Evolutionary conservation across 306 rosid genomes (phyloP).

Genomic region (Casuarina equisetifolia): DNA sequence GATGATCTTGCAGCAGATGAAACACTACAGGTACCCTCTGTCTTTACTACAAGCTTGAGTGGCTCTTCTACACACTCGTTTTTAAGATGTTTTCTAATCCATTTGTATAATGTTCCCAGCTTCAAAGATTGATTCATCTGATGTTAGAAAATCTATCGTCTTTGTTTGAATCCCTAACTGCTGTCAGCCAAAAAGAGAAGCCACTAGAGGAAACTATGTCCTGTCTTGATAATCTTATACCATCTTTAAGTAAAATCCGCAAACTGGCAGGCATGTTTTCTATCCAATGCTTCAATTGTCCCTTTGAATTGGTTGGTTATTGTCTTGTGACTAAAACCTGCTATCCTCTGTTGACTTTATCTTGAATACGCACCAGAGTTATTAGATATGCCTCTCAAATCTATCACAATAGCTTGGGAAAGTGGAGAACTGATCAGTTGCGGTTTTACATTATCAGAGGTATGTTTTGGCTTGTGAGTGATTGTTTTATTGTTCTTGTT

Average conservation of each 20-base stretch:
- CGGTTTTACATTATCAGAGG: slow-evolving; percentile 73
- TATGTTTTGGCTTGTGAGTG: slow-evolving; percentile 29
- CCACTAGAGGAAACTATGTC: slow-evolving; percentile 41
- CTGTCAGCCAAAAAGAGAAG: slow-evolving; percentile 42
- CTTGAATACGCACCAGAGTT: slow-evolving; percentile 51
- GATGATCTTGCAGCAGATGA: slow-evolving; percentile 98
- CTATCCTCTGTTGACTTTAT: background rate
- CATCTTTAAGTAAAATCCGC: slow-evolving; percentile 74
- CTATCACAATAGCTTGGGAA: slow-evolving; percentile 86
- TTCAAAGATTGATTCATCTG: slow-evolving; percentile 70
- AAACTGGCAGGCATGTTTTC: slow-evolving; percentile 78
- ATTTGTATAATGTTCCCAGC: slow-evolving; percentile 44
- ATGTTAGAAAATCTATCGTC: slow-evolving; percentile 70
- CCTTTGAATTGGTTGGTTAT: slow-evolving; percentile 8
- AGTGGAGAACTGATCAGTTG: slow-evolving; percentile 51
- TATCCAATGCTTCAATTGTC: slow-evolving; percentile 5
- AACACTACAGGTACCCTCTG: slow-evolving; percentile 68
- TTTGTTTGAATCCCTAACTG: slow-evolving; percentile 60
- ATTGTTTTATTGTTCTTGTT: background rate
- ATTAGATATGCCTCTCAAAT: slow-evolving; percentile 85
- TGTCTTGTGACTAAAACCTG: slow-evolving; percentile 23
- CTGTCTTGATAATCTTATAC: slow-evolving; percentile 58
- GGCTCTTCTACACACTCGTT: slow-evolving; percentile 14
- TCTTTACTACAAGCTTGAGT: slow-evolving; percentile 4
- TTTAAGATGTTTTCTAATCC: slow-evolving; percentile 31